These are phyloP conservation scores for Botrytis sinoallii DNA, from an alignment of 2,329 filamentous ascomycete genomes.

Conservation along the genomic window DNA sequence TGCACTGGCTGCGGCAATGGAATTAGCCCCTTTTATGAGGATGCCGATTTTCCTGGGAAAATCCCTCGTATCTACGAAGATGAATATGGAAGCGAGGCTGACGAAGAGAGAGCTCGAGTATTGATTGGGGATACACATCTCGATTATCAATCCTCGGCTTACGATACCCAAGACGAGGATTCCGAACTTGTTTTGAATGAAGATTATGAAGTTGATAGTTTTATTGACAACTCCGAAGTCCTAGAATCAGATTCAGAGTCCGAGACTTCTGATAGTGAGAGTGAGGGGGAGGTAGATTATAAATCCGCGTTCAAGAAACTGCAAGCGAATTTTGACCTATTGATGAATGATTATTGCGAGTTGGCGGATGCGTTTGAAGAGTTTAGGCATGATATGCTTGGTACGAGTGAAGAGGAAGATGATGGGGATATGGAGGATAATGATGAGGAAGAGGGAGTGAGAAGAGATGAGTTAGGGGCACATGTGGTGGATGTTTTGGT, in stretches of 20 bases:
- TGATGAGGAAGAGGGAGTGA: background rate
- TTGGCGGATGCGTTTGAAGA: background rate
- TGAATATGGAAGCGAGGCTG: constrained; percentile 20
- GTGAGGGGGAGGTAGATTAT: background rate
- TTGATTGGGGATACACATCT: constrained; percentile 25
- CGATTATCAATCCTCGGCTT: constrained; percentile 33
- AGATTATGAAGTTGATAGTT: constrained; percentile 32
- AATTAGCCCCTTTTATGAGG: constrained; percentile 25
- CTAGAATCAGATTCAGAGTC: constrained; percentile 19
- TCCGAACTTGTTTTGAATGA: constrained; percentile 21
- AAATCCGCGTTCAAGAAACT: background rate
- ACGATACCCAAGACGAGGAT: constrained; percentile 33
- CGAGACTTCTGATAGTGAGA: background rate
- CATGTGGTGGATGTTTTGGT: background rate
- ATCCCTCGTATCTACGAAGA: constrained; percentile 19
- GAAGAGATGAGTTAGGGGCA: background rate
- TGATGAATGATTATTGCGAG: background rate
- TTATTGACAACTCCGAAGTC: constrained; percentile 29
- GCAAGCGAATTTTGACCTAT: background rate
- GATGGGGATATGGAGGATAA: background rate
- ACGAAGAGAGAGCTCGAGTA: background rate
- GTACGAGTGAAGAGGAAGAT: background rate
- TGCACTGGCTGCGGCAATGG: constrained; percentile 26
- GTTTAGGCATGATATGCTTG: background rate
- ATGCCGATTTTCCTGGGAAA: background rate